Percentiles rank a stretch among this genome's conserved stretches.
Evolutionary conservation across 2,329 filamentous ascomycete species (phyloP).

Genomic region (Aureobasidium vineae): DNA sequence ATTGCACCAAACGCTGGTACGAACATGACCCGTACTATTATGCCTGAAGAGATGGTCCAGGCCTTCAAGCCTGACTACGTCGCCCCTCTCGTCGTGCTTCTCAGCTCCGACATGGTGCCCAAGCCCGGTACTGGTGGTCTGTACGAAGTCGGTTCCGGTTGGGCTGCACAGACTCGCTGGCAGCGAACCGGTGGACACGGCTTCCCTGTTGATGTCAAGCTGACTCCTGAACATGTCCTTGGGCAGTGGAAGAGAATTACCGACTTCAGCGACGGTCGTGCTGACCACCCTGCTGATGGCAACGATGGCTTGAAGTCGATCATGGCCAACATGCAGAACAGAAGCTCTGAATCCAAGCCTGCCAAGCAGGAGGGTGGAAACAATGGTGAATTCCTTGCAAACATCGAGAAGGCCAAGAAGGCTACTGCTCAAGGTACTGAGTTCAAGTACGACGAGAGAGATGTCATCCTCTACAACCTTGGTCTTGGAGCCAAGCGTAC

Average conservation of each 20-base stretch:
- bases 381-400: conserved; percentile 65
- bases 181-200: conserved; percentile 85
- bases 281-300: conserved; percentile 79
- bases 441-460: conserved; percentile 80
- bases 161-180: conserved; percentile 90
- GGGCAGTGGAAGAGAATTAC: conserved; percentile 74
- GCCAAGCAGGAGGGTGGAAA: conserved; percentile 38
- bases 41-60: conserved; percentile 97
- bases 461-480: conserved; percentile 93
- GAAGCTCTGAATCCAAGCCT: conserved; percentile 44
- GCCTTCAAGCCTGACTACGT: conserved; percentile 99
- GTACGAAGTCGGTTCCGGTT: conserved; percentile 93
- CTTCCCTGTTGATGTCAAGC: conserved; percentile 81
- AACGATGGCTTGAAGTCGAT: conserved; percentile 76
- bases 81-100: conserved; percentile 83
- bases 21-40: conserved; percentile 86
- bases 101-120: conserved; percentile 84
- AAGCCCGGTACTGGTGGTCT: conserved; percentile 79
- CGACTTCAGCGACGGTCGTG: conserved; percentile 82
- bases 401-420: conserved; percentile 73
- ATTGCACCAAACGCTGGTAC: conserved; percentile 98
- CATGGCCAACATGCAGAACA: conserved; percentile 84
- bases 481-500: conserved; percentile 88
- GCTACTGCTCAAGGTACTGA: conserved; percentile 69
- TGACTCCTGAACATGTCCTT: conserved; percentile 81